Percentiles rank a stretch among this genome's conserved stretches.
These are phyloP conservation scores for Lanzia echinophila DNA, from an alignment of 2,329 filamentous ascomycete species.

Conservation along the genomic window DNA sequence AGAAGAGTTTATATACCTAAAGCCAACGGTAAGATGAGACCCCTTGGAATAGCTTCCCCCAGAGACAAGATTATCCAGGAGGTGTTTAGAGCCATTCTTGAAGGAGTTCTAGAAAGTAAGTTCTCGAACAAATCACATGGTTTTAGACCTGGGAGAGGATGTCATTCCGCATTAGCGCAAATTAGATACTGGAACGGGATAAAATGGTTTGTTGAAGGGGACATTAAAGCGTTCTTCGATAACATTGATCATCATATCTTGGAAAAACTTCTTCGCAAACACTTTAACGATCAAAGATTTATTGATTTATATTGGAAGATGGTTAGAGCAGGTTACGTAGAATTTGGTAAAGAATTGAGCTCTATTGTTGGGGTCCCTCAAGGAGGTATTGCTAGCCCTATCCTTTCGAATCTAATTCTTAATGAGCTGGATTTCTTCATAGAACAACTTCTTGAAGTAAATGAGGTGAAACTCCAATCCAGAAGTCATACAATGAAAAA, in stretches of 20 bases:
- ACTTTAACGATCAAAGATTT: not conserved
- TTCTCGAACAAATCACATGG: not conserved
- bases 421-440: not conserved
- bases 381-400: not conserved
- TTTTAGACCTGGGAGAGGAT: not conserved
- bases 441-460: not conserved
- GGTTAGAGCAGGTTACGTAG: not conserved
- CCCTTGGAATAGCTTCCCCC: not conserved
- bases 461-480: not conserved
- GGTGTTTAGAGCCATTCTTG: not conserved
- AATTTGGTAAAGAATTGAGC: not conserved
- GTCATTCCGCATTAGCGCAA: not conserved
- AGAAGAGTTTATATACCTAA: not conserved
- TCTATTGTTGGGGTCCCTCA: not conserved
- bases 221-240: not conserved
- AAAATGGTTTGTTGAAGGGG: not conserved
- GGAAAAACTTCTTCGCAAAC: not conserved
- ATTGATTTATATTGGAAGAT: not conserved
- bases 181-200: not conserved
- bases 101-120: not conserved
- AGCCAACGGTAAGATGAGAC: not conserved
- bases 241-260: not conserved
- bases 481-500: not conserved
- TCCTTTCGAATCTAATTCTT: not conserved
- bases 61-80: not conserved